A percentile compares a stretch with the other conserved stretches of the same genome.
These are phyloP conservation scores for Ustilago tritici DNA, from an alignment of 1,284 basidiomycete species.

Conservation along the genomic window DNA sequence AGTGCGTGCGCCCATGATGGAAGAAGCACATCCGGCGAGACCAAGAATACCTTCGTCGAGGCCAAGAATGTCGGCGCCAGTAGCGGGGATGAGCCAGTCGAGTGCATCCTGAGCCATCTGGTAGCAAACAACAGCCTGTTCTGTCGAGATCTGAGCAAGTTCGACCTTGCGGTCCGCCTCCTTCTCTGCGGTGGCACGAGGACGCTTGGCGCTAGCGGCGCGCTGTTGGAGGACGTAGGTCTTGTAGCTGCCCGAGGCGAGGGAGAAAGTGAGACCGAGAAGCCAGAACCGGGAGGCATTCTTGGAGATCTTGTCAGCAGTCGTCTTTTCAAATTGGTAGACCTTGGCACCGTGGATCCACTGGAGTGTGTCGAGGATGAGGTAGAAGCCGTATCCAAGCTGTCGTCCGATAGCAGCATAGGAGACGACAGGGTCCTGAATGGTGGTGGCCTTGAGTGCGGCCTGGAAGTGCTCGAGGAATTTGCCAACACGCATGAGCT, in stretches of 20 bases:
- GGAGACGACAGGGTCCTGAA: conserved; percentile 79
- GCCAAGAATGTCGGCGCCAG: conserved; percentile 81
- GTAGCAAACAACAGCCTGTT: conserved; percentile 76
- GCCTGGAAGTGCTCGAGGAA: conserved; percentile 94
- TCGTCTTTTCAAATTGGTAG: conserved; percentile 73
- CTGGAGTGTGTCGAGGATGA: conserved; percentile 71
- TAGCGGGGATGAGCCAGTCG: conserved; percentile 90
- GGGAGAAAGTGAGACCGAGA: conserved; percentile 73
- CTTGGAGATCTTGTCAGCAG: conserved; percentile 77
- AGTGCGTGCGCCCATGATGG: conserved; percentile 64
- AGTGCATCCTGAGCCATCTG: conserved; percentile 85
- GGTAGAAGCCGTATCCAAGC: conserved; percentile 89
- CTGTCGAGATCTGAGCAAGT: conserved; percentile 76
- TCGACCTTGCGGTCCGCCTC: conserved; percentile 78
- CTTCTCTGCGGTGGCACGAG: conserved; percentile 74
- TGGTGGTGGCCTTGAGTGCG: conserved; percentile 80
- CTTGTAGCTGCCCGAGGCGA: conserved; percentile 65
- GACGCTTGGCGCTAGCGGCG: conserved; percentile 48
- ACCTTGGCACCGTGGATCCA: conserved; percentile 69
- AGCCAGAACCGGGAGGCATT: conserved; percentile 90
- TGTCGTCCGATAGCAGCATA: conserved; percentile 86
- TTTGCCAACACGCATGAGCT: conserved; percentile 88
- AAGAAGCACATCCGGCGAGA: conserved; percentile 64
- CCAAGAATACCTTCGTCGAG: conserved; percentile 81
- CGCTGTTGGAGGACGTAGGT: conserved; percentile 66